phyloP scores from a whole-genome alignment of 495 filamentous ascomycete genomes.

The Mycothermus thermophilus region DNA sequence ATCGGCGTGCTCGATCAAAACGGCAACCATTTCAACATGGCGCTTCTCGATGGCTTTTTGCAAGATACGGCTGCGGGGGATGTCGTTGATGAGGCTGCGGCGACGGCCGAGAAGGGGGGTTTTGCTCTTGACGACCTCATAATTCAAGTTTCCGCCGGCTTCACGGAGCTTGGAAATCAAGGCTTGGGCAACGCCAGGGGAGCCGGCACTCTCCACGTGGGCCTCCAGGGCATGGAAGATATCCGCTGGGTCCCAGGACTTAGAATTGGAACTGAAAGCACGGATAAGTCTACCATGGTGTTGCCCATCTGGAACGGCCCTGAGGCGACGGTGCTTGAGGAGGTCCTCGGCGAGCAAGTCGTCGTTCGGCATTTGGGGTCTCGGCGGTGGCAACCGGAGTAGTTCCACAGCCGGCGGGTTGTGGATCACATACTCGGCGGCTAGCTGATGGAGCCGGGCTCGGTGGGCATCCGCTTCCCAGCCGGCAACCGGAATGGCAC shows the following conservation, averaged over 20 bases:
- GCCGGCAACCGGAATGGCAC: slow-evolving; percentile 6
- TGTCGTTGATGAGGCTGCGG: slow-evolving; percentile 28
- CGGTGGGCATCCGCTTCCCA: slow-evolving; percentile 20
- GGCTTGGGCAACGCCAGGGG: slow-evolving; percentile 33
- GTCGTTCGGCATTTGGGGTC: slow-evolving; percentile 25
- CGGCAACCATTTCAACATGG: slow-evolving; percentile 34
- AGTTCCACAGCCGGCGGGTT: slow-evolving; percentile 14
- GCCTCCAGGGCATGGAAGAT: slow-evolving; percentile 30
- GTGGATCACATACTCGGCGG: slow-evolving; percentile 23
- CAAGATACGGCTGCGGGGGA: slow-evolving; percentile 30
- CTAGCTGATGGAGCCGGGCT: slow-evolving; percentile 24
- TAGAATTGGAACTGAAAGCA: slow-evolving; percentile 31
- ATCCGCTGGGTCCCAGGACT: slow-evolving; percentile 35
- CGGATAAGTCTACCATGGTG: slow-evolving; percentile 26
- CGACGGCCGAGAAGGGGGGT: slow-evolving; percentile 28
- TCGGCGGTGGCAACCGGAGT: slow-evolving; percentile 8
- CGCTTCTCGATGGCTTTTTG: slow-evolving; percentile 31
- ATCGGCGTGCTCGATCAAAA: slow-evolving; percentile 31
- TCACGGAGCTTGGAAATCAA: slow-evolving; percentile 29
- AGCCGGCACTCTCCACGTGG: slow-evolving; percentile 28
- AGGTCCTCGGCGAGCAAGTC: slow-evolving; percentile 30
- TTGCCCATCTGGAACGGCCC: slow-evolving; percentile 14
- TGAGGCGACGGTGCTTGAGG: slow-evolving; percentile 26
- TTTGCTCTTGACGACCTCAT: slow-evolving; percentile 24
- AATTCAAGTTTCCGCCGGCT: slow-evolving; percentile 30